Percentiles rank a stretch among this genome's conserved stretches.
These are phyloP conservation scores for Vitis hybrid DNA, from an alignment of 177 flowering plant species.

Conservation along the genomic window DNA sequence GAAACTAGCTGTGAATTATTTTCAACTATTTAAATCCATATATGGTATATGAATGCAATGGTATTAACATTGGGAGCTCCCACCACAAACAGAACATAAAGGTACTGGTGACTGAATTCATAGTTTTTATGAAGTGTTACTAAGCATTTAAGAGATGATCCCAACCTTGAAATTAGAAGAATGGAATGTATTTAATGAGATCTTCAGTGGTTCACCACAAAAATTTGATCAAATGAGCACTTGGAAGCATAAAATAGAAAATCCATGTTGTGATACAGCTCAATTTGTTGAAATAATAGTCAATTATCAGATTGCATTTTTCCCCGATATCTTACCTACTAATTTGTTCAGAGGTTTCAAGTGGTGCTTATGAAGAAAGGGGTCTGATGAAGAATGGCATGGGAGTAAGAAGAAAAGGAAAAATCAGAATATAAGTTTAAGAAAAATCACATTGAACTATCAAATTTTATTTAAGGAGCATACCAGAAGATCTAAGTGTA, in stretches of 20 bases:
- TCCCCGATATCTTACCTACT: not conserved
- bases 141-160: no score
- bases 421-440: not conserved
- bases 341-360: not conserved
- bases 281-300: not conserved
- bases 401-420: not conserved
- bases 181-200: no score
- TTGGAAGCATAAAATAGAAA: not conserved
- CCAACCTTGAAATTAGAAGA: no score
- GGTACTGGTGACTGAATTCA: no score
- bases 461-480: slow-evolving; percentile 5
- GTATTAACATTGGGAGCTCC: no score
- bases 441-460: not conserved
- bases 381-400: not conserved
- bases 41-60: no score
- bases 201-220: not conserved
- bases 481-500: slow-evolving; percentile 67
- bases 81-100: no score
- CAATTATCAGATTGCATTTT: not conserved
- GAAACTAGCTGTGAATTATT: no score
- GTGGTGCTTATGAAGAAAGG: not conserved
- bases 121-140: no score
- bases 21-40: no score
- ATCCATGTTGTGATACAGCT: not conserved
- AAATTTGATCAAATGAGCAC: not conserved